A percentile compares a stretch with the other conserved stretches of the same genome.
phyloP scores from a whole-genome alignment of 2,329 filamentous ascomycete genomes.

The Fusarium armeniacum region DNA sequence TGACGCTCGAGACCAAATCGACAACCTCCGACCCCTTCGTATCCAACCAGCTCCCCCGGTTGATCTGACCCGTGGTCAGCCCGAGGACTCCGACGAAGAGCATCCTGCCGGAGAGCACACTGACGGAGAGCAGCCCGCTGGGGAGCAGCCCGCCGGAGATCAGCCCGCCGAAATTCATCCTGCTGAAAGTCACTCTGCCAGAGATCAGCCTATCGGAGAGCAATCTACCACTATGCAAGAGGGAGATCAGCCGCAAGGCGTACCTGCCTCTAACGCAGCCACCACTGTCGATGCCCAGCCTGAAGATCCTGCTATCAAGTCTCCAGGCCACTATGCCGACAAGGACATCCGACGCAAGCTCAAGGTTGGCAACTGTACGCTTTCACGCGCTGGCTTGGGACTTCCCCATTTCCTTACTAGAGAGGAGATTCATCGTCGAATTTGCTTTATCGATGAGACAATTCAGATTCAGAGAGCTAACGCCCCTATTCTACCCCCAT shows the following conservation, averaged over 20 bases:
- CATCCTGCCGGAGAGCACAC: neutral
- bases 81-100: neutral
- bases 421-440: slow-evolving; percentile 39
- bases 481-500: slow-evolving; percentile 51
- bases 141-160: neutral
- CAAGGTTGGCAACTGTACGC: neutral
- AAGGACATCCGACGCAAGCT: neutral
- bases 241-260: neutral
- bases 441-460: slow-evolving; percentile 42
- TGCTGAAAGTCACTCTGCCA: too few species aligned
- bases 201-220: neutral
- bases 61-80: neutral
- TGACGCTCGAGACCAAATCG: neutral
- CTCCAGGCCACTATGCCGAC: neutral
- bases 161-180: too few species aligned
- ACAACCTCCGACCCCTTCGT: neutral
- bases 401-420: neutral
- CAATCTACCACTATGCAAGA: neutral
- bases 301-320: neutral
- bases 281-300: neutral
- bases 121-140: neutral
- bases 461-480: slow-evolving; percentile 38
- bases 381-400: neutral
- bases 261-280: neutral
- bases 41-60: neutral